These are phyloP conservation scores for Podospora sp. DNA, from an alignment of 495 filamentous ascomycete genomes.

Conservation along the genomic window DNA sequence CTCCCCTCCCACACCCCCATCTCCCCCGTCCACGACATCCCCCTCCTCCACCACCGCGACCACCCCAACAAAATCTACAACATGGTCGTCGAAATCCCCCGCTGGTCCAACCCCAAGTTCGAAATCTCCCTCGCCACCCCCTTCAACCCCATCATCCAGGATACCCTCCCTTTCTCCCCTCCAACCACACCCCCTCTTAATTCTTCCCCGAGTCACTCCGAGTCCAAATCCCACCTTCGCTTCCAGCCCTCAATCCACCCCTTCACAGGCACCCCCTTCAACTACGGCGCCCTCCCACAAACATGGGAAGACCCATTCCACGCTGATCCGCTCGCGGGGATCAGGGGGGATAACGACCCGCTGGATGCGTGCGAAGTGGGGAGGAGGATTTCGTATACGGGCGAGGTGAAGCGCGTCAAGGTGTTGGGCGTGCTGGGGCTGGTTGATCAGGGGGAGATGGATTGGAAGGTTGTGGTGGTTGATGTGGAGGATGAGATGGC, in stretches of 20 bases:
- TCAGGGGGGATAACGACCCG: constrained; percentile 32
- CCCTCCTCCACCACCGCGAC: constrained; percentile 24
- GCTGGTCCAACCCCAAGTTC: constrained; percentile 37
- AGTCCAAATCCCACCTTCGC: constrained; percentile 11
- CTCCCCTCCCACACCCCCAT: constrained; percentile 24
- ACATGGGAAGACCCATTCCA: constrained; percentile 32
- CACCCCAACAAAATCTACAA: constrained; percentile 20
- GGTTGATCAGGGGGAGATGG: constrained; percentile 39
- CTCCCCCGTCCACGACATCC: constrained; percentile 37
- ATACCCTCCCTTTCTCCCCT: constrained; percentile 9
- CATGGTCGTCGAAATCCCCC: constrained; percentile 38
- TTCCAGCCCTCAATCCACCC: constrained; percentile 29
- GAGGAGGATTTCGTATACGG: constrained; percentile 2
- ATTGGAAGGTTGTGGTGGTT: constrained; percentile 41
- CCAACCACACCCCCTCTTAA: too few relatives aligned
- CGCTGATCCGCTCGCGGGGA: constrained; percentile 5
- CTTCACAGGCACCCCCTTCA: constrained; percentile 35
- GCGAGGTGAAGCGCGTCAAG: constrained; percentile 32
- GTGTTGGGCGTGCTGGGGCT: constrained; percentile 37
- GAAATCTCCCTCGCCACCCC: constrained; percentile 28
- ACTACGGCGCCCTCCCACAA: constrained; percentile 33
- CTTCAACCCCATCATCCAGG: constrained; percentile 35
- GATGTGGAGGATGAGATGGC: constrained; percentile 33
- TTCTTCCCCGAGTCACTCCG: too few relatives aligned
- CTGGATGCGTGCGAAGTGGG: constrained; percentile 32